Conservation (phyloP, 2,329 filamentous ascomycete genomes). For the Colletotrichum ledebouriae region DNA sequence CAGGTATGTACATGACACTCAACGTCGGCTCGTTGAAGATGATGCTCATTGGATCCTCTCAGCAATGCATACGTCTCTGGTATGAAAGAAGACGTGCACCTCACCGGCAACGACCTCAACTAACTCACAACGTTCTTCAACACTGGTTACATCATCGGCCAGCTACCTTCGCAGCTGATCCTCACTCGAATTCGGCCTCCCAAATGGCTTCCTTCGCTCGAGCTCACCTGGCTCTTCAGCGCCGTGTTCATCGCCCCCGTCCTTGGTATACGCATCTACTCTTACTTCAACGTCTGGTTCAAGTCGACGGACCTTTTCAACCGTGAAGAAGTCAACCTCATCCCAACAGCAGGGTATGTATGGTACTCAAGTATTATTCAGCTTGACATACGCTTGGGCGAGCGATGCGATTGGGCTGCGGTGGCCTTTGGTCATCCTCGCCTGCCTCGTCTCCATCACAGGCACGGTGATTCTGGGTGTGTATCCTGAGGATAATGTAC, state of each 20-base stretch:
- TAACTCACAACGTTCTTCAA: too few species aligned
- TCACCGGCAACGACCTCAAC: slow-evolving; percentile 68
- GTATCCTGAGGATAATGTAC: slow-evolving; percentile 51
- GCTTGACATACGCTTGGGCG: slow-evolving; percentile 66
- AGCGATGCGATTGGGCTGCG: slow-evolving; percentile 64
- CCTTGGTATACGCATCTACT: slow-evolving; percentile 53
- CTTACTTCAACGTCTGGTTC: slow-evolving; percentile 53
- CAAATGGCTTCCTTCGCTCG: slow-evolving; percentile 57
- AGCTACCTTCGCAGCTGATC: too few species aligned
- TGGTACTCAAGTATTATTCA: slow-evolving; percentile 59
- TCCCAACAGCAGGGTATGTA: slow-evolving; percentile 44
- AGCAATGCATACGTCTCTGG: slow-evolving; percentile 58
- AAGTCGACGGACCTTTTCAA: slow-evolving; percentile 49
- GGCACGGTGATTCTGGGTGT: slow-evolving; percentile 53
- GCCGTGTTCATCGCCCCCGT: slow-evolving; percentile 51
- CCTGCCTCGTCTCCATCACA: slow-evolving; percentile 54
- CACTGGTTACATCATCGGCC: too few species aligned
- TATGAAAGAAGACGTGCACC: slow-evolving; percentile 64
- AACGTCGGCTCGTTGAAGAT: background rate
- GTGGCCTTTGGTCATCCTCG: slow-evolving; percentile 67
- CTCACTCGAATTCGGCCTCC: too few species aligned
- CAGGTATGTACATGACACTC: slow-evolving; percentile 29
- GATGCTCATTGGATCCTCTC: slow-evolving; percentile 30
- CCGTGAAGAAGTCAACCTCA: slow-evolving; percentile 42
- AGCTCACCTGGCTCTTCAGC: slow-evolving; percentile 51